Percentiles rank a stretch among this genome's conserved stretches.
Evolutionary conservation across 257 asterid genomes (phyloP).

Genomic region (Haberlea rhodopensis): DNA sequence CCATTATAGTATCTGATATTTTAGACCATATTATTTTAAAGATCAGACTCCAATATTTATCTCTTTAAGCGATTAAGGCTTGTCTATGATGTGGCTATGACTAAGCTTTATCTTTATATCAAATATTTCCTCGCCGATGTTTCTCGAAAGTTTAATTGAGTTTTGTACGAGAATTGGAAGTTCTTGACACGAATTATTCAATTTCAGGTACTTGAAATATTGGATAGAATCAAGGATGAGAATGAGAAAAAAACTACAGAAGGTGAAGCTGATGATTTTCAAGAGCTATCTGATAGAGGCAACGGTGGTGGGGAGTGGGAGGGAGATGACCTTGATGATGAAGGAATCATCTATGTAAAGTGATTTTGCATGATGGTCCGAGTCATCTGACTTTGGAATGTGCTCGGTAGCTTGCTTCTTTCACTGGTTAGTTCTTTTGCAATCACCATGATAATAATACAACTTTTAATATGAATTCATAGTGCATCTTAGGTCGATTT

Average conservation of each 20-base stretch:
- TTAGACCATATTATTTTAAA: too few species aligned
- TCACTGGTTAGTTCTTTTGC: constrained; percentile 32
- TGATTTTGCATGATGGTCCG: constrained; percentile 34
- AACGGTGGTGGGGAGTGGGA: constrained; percentile 55
- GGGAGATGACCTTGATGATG: constrained; percentile 68
- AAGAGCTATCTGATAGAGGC: constrained; percentile 39
- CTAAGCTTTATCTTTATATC: too few species aligned
- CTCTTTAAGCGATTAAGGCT: too few species aligned
- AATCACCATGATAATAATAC: background rate
- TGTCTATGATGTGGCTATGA: background rate
- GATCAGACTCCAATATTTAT: too few species aligned
- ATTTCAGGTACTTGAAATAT: constrained; percentile 94
- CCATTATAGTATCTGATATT: too few species aligned
- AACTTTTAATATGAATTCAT: constrained; percentile 5
- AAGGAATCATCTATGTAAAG: constrained; percentile 79
- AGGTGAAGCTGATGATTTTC: constrained; percentile 28
- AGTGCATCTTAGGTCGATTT: background rate
- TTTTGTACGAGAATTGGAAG: too few species aligned
- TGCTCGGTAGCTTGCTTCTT: constrained; percentile 18
- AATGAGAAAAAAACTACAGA: constrained; percentile 35
- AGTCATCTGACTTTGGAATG: constrained; percentile 12
- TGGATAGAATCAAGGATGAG: constrained; percentile 84
- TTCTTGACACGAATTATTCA: too few species aligned
- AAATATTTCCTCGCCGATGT: too few species aligned
- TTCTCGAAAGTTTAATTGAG: too few species aligned